A percentile compares a stretch with the other conserved stretches of the same genome.
Conservation (phyloP, 345 rosid genomes). For the Boechera stricta region DNA sequence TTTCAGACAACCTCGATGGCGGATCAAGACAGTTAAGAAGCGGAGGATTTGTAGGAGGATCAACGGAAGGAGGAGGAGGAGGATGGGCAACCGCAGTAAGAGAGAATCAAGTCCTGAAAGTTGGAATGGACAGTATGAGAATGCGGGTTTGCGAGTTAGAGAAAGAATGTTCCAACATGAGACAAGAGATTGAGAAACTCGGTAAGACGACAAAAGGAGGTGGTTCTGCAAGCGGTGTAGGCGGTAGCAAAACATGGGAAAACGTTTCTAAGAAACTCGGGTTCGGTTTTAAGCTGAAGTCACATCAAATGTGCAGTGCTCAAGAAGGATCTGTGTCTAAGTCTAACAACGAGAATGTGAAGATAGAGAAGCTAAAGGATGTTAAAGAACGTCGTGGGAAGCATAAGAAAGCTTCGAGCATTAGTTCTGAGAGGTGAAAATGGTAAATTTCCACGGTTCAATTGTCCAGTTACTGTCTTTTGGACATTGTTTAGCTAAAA, state of each 20-base stretch:
- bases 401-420: constrained; percentile 62
- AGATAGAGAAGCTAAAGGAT: constrained; percentile 64
- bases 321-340: constrained; percentile 85
- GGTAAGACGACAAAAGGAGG: constrained; percentile 48
- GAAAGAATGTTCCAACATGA: constrained; percentile 80
- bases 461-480: constrained; percentile 7
- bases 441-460: constrained; percentile 29
- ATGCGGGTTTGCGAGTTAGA: constrained; percentile 90
- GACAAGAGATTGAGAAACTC: constrained; percentile 90
- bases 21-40: constrained; percentile 88
- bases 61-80: constrained; percentile 66
- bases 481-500: constrained; percentile 24
- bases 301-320: constrained; percentile 92
- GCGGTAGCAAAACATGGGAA: constrained; percentile 61
- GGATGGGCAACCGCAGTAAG: constrained; percentile 88
- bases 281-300: constrained; percentile 70
- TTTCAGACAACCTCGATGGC: constrained; percentile 86
- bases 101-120: constrained; percentile 96
- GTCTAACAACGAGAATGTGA: constrained; percentile 57
- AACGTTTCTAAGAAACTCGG: constrained; percentile 72
- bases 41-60: constrained; percentile 70
- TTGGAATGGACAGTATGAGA: constrained; percentile 97
- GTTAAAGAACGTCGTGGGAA: constrained; percentile 61
- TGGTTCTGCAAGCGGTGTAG: constrained; percentile 38
- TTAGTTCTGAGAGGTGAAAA: constrained; percentile 50